Percentiles rank a stretch among this genome's conserved stretches.
Evolutionary conservation across 2,329 filamentous ascomycete species (phyloP).

Genomic region (Xylaria arbuscula): DNA sequence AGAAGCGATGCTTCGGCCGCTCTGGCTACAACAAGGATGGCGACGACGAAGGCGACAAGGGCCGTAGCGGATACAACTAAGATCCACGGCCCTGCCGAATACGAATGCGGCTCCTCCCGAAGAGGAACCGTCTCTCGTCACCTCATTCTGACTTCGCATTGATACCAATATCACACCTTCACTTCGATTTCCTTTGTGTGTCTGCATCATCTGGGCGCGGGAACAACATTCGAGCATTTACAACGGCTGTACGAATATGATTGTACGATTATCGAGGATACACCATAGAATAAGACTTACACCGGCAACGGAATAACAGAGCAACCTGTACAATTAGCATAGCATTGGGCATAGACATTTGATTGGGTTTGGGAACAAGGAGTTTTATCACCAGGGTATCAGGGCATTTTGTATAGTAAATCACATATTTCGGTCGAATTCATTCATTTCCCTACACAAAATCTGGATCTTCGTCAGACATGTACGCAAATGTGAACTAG

Average conservation of each 20-base stretch:
- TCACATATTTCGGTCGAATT: slow-evolving; percentile 27
- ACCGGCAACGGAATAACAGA: slow-evolving; percentile 41
- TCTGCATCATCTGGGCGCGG: slow-evolving; percentile 39
- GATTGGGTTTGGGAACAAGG: slow-evolving; percentile 25
- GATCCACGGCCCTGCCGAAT: slow-evolving; percentile 7
- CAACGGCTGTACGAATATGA: slow-evolving; percentile 41
- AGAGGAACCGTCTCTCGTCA: slow-evolving; percentile 24
- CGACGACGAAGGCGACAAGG: slow-evolving; percentile 39
- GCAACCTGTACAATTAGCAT: slow-evolving; percentile 38
- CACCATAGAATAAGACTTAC: slow-evolving; percentile 31
- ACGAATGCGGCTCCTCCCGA: slow-evolving; percentile 24
- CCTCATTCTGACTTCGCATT: slow-evolving; percentile 18
- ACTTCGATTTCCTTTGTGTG: slow-evolving; percentile 39
- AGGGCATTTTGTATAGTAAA: slow-evolving; percentile 25
- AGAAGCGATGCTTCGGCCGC: slow-evolving; percentile 37
- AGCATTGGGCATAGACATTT: slow-evolving; percentile 39
- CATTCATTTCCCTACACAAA: slow-evolving; percentile 66
- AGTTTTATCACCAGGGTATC: slow-evolving; percentile 25
- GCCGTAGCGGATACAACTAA: slow-evolving; percentile 40
- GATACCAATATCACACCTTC: slow-evolving; percentile 39
- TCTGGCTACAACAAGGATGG: slow-evolving; percentile 42
- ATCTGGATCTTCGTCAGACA: slow-evolving; percentile 53
- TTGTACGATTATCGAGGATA: slow-evolving; percentile 40
- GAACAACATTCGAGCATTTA: slow-evolving; percentile 42
- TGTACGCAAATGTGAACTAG: slow-evolving; percentile 22